Evolutionary conservation across 306 rosid genomes (phyloP).

Genomic region (Senna tora): DNA sequence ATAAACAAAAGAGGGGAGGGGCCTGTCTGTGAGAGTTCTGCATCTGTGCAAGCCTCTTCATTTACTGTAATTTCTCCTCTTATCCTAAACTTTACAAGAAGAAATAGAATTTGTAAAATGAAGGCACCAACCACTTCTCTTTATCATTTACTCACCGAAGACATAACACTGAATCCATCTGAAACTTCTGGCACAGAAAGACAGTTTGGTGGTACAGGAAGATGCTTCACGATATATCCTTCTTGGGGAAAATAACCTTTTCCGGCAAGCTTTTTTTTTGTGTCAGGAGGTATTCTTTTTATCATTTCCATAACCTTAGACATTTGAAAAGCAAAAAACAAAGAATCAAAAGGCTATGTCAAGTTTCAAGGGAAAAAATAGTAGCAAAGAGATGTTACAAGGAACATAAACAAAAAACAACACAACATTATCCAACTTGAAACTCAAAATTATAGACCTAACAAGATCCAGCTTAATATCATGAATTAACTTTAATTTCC

Average conservation of each 20-base stretch:
- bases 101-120: slow-evolving; percentile 6
- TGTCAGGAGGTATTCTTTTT: slow-evolving; percentile 68
- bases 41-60: background rate
- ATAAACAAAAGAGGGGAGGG: background rate
- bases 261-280: slow-evolving; percentile 64
- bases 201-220: slow-evolving; percentile 97
- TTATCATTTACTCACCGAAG: slow-evolving; percentile 63
- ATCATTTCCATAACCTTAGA: slow-evolving; percentile 74
- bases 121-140: slow-evolving; percentile 24
- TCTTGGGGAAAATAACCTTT: slow-evolving; percentile 91
- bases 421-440: background rate
- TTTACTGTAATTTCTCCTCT: background rate
- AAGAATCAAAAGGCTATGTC: slow-evolving; percentile 20
- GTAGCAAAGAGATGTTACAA: background rate
- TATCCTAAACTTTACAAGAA: background rate
- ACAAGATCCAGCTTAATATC: background rate
- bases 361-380: slow-evolving; percentile 18
- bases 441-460: slow-evolving; percentile 15
- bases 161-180: slow-evolving; percentile 90
- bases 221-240: slow-evolving; percentile 69
- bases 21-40: background rate
- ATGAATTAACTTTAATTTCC: background rate
- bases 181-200: slow-evolving; percentile 90
- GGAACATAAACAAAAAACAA: background rate
- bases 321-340: slow-evolving; percentile 35